Conservation (phyloP, 768 basidiomycete species). For the Boletus sp. region DNA sequence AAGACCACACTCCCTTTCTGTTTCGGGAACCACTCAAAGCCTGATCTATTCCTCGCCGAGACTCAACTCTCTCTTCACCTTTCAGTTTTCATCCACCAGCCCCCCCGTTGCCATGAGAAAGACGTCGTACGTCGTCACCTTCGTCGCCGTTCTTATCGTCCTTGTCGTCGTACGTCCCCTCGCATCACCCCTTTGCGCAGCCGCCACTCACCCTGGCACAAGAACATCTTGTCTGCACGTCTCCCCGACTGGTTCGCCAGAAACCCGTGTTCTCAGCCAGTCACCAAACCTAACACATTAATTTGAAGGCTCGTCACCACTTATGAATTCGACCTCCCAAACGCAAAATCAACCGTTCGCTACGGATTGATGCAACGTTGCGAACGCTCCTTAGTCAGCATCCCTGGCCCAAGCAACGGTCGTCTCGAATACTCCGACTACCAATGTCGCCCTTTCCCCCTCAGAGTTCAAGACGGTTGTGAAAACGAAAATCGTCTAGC, state of each 20-base stretch:
- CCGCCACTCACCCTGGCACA: constrained; percentile 1
- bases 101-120: constrained; percentile 50
- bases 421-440: constrained; percentile 51
- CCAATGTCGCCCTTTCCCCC: constrained; percentile 65
- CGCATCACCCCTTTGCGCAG: background rate
- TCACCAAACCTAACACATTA: constrained; percentile 21
- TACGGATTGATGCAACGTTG: constrained; percentile 63
- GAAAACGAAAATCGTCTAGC: constrained; percentile 53
- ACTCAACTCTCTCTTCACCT: background rate
- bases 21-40: too few species aligned
- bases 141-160: constrained; percentile 49
- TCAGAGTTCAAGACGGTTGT: constrained; percentile 43
- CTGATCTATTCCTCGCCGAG: background rate
- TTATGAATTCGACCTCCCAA: constrained; percentile 39
- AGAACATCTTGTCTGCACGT: constrained; percentile 57
- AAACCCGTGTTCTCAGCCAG: constrained; percentile 14
- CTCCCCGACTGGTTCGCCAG: constrained; percentile 62
- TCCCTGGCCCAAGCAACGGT: constrained; percentile 45
- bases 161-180: constrained; percentile 47
- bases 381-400: constrained; percentile 44
- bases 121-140: constrained; percentile 63
- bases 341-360: constrained; percentile 45
- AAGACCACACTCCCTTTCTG: background rate
- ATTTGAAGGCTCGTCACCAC: constrained; percentile 41
- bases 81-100: background rate